A percentile compares a stretch with the other conserved stretches of the same genome.
Evolutionary conservation across 148 eudicot genomes (phyloP).

Genomic region (Cornus florida): DNA sequence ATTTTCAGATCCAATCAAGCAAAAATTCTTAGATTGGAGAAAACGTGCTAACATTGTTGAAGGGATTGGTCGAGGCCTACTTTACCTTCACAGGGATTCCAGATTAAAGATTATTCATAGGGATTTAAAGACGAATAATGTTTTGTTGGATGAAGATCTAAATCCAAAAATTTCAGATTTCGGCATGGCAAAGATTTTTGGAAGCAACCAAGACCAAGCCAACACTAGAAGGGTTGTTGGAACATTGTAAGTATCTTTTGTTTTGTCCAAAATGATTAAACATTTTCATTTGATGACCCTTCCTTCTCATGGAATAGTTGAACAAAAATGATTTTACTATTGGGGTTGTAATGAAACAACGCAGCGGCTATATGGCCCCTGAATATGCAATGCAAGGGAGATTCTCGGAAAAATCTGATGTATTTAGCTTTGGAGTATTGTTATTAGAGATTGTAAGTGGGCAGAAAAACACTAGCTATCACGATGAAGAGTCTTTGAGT

Average conservation of each 20-base stretch:
- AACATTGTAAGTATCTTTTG: slow-evolving; percentile 31
- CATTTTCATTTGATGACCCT: too few species aligned
- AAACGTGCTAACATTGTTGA: slow-evolving; percentile 31
- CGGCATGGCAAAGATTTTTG: slow-evolving; percentile 55
- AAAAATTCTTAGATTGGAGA: slow-evolving; percentile 34
- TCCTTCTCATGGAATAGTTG: not conserved
- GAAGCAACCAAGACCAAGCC: slow-evolving; percentile 34
- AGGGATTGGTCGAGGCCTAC: not conserved
- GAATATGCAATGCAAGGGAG: not conserved
- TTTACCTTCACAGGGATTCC: not conserved
- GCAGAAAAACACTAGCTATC: not conserved
- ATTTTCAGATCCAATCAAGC: slow-evolving; percentile 16
- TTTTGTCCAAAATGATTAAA: slow-evolving; percentile 6
- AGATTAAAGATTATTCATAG: not conserved
- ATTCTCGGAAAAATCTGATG: not conserved
- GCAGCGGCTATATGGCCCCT: slow-evolving; percentile 3
- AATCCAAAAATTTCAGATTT: not conserved
- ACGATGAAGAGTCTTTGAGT: not conserved
- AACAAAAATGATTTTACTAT: too few species aligned
- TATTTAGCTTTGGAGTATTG: not conserved
- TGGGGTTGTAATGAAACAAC: not conserved
- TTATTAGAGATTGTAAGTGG: not conserved
- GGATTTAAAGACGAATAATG: not conserved
- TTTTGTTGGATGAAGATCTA: not conserved
- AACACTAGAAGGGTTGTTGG: slow-evolving; percentile 23